phyloP scores from a whole-genome alignment of 2,329 filamentous ascomycete species.

The Clarireedia hainanense region DNA sequence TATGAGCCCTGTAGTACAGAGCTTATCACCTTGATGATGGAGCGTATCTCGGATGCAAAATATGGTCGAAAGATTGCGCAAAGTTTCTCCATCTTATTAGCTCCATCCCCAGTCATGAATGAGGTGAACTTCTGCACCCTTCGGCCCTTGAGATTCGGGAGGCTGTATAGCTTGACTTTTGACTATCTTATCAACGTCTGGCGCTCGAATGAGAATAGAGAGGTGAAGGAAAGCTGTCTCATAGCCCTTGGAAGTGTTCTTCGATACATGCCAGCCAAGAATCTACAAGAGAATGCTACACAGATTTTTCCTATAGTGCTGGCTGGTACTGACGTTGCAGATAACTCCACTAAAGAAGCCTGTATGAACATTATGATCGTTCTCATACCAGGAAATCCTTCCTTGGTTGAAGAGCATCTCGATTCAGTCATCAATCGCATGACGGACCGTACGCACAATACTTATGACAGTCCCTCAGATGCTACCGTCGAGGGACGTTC shows the following conservation, averaged over 20 bases:
- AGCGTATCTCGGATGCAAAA: slow-evolving; percentile 13
- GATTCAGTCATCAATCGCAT: slow-evolving; percentile 25
- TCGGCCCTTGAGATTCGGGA: slow-evolving; percentile 21
- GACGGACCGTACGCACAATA: slow-evolving; percentile 25
- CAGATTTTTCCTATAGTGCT: slow-evolving; percentile 21
- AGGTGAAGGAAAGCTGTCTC: slow-evolving; percentile 20
- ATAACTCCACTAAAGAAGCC: slow-evolving; percentile 21
- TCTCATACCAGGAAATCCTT: slow-evolving; percentile 15
- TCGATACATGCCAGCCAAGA: slow-evolving; percentile 16
- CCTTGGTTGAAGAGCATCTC: slow-evolving; percentile 21
- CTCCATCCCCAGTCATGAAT: slow-evolving; percentile 21
- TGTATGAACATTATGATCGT: slow-evolving; percentile 20
- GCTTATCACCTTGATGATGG: slow-evolving; percentile 21
- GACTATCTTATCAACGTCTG: slow-evolving; percentile 15
- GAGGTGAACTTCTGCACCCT: slow-evolving; percentile 26
- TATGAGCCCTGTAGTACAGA: slow-evolving; percentile 14
- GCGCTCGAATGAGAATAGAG: slow-evolving; percentile 4
- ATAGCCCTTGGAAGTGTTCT: slow-evolving; percentile 26
- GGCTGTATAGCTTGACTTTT: slow-evolving; percentile 16
- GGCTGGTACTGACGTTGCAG: slow-evolving; percentile 20
- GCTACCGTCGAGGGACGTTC: slow-evolving; percentile 17
- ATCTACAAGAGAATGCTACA: slow-evolving; percentile 11
- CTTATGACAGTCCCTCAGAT: slow-evolving; percentile 22
- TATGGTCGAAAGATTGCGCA: slow-evolving; percentile 20
- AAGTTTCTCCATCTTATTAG: slow-evolving; percentile 24